These are phyloP conservation scores for Alternaria viburni DNA, from an alignment of 2,329 filamentous ascomycete species.

Conservation along the genomic window DNA sequence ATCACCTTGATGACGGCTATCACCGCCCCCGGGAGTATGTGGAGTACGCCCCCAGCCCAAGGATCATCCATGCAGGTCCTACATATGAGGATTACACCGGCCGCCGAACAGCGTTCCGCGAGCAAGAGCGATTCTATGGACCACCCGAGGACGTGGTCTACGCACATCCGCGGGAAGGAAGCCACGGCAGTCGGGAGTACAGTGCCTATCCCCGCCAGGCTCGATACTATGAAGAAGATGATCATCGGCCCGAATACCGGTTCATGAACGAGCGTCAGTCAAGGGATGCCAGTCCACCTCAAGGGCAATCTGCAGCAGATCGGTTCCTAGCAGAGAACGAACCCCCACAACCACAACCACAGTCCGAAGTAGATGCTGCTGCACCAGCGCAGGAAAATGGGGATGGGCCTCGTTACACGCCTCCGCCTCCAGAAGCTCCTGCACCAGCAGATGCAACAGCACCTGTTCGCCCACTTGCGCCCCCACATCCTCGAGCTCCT, in stretches of 20 bases:
- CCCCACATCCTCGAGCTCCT: constrained; percentile 29
- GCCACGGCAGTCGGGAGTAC: constrained; percentile 33
- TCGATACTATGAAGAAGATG: constrained; percentile 37
- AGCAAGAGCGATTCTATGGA: constrained; percentile 39
- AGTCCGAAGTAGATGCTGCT: constrained; percentile 22
- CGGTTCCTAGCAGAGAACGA: constrained; percentile 44
- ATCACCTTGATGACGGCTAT: constrained; percentile 38
- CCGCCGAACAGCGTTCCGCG: constrained; percentile 40
- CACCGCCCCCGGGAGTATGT: constrained; percentile 34
- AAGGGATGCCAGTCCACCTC: constrained; percentile 28
- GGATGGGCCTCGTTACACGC: constrained; percentile 39
- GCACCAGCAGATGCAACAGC: constrained; percentile 22
- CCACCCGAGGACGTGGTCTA: constrained; percentile 37
- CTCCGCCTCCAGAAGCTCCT: constrained; percentile 29
- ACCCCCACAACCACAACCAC: constrained; percentile 15
- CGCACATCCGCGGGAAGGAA: constrained; percentile 36
- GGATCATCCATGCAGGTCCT: constrained; percentile 34
- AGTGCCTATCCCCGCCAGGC: constrained; percentile 33
- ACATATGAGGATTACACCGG: constrained; percentile 40
- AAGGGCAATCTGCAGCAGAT: constrained; percentile 41
- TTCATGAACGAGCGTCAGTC: constrained; percentile 27
- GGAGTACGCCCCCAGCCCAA: constrained; percentile 38
- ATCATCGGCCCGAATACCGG: constrained; percentile 29
- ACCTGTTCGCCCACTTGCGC: constrained; percentile 20
- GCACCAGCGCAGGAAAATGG: constrained; percentile 29